Evolutionary conservation across 176 grass and related monocot species (phyloP).

Genomic region (Lolium perenne): DNA sequence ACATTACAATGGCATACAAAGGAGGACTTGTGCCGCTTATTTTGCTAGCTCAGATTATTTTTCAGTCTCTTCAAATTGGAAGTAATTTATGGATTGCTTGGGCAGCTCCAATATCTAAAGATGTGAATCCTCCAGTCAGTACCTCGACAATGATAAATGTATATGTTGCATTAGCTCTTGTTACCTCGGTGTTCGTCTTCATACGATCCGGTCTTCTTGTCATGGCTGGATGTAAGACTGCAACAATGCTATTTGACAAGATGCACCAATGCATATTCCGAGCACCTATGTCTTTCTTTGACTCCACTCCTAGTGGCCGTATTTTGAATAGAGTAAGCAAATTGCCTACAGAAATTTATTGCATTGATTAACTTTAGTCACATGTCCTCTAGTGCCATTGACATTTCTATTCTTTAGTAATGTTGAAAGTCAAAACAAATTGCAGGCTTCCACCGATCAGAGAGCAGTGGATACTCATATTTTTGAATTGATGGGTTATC

Average conservation of each 20-base stretch:
- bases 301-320: constrained; percentile 31
- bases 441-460: constrained; percentile 64
- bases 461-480: constrained; percentile 49
- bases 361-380: neutral
- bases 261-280: constrained; percentile 40
- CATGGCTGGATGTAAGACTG: constrained; percentile 44
- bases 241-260: constrained; percentile 38
- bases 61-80: constrained; percentile 63
- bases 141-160: constrained; percentile 49
- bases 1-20: constrained; percentile 65
- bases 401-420: neutral
- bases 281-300: constrained; percentile 47
- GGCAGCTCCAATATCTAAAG: constrained; percentile 57
- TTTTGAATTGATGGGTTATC: constrained; percentile 28
- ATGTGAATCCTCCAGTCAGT: constrained; percentile 54
- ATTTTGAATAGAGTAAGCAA: constrained; percentile 37
- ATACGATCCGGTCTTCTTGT: constrained; percentile 49
- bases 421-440: neutral
- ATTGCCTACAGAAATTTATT: neutral
- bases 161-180: constrained; percentile 51
- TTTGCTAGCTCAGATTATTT: constrained; percentile 58
- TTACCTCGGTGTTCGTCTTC: constrained; percentile 53
- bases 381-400: neutral
- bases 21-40: constrained; percentile 62
- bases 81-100: constrained; percentile 74